phyloP scores from a whole-genome alignment of 1,284 basidiomycete species.

The Amylostereum chailletii region DNA sequence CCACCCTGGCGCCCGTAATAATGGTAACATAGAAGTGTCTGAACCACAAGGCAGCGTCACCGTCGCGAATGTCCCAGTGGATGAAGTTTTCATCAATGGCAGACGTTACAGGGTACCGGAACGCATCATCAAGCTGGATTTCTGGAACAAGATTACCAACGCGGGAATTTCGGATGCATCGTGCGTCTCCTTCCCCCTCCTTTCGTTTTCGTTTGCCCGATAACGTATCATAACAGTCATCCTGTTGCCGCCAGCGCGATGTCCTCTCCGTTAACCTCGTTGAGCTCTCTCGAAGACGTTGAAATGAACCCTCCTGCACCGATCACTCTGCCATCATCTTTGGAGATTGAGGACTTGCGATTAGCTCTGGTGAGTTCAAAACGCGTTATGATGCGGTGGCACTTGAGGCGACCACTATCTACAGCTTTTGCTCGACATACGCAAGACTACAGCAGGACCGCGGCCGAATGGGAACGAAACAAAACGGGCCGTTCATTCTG shows the following conservation, averaged over 20 bases:
- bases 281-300: constrained; percentile 65
- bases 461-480: not conserved
- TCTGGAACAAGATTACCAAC: constrained; percentile 80
- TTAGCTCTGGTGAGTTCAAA: constrained; percentile 25
- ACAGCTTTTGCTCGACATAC: constrained; percentile 3
- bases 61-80: constrained; percentile 44
- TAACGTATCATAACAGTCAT: constrained; percentile 21
- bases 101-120: constrained; percentile 93
- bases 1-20: constrained; percentile 69
- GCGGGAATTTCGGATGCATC: constrained; percentile 27
- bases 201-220: not conserved
- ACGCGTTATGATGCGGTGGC: not conserved
- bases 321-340: constrained; percentile 11
- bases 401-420: not conserved
- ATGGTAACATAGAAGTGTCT: constrained; percentile 87
- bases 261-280: constrained; percentile 68
- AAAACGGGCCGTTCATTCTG: not conserved
- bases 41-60: constrained; percentile 47
- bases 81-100: constrained; percentile 76
- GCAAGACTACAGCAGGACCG: not conserved
- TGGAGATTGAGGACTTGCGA: constrained; percentile 30
- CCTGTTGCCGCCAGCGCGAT: constrained; percentile 34
- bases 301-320: constrained; percentile 17
- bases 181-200: constrained; percentile 22
- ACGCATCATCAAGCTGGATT: constrained; percentile 85